A percentile compares a stretch with the other conserved stretches of the same genome.
Conservation (phyloP, 805 yeast species). For the Wickerhamiella spandovensis region DNA sequence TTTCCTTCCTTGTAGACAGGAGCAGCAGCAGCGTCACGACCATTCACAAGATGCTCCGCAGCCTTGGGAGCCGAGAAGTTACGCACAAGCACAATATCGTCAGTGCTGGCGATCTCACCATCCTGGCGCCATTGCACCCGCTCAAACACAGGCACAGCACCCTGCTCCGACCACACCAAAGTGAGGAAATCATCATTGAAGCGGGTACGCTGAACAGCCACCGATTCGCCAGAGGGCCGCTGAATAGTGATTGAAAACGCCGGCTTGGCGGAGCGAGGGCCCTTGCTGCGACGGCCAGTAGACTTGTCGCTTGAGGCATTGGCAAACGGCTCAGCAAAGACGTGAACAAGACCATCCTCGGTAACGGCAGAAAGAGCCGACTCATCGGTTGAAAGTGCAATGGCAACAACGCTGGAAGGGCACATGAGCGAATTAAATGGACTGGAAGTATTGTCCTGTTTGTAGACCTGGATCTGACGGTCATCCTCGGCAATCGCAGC, state of each 20-base stretch:
- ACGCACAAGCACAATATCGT: constrained; percentile 6
- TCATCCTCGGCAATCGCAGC: constrained; percentile 67
- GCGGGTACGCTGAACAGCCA: constrained; percentile 4
- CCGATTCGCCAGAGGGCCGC: constrained; percentile 6
- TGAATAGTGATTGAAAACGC: constrained; percentile 5
- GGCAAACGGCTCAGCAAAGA: constrained; percentile 45
- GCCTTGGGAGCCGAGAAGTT: constrained; percentile 16
- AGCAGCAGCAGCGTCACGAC: constrained; percentile 34
- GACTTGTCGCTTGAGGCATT: not conserved
- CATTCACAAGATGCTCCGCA: constrained; percentile 15
- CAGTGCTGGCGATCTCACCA: constrained; percentile 19
- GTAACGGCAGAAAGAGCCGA: constrained; percentile 40
- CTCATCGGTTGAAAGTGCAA: constrained; percentile 22
- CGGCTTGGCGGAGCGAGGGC: not conserved
- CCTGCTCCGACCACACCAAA: constrained; percentile 24
- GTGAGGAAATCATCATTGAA: constrained; percentile 12
- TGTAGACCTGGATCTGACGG: constrained; percentile 64
- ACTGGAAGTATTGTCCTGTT: constrained; percentile 29
- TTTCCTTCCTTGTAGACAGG: constrained; percentile 23
- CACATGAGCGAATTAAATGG: constrained; percentile 52
- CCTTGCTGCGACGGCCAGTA: not conserved
- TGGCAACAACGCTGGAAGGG: constrained; percentile 42
- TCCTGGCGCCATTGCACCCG: constrained; percentile 21
- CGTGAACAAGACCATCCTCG: constrained; percentile 62
- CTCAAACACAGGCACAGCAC: constrained; percentile 22